phyloP scores from a whole-genome alignment of 768 basidiomycete species.

The Tricholomella constricta region DNA sequence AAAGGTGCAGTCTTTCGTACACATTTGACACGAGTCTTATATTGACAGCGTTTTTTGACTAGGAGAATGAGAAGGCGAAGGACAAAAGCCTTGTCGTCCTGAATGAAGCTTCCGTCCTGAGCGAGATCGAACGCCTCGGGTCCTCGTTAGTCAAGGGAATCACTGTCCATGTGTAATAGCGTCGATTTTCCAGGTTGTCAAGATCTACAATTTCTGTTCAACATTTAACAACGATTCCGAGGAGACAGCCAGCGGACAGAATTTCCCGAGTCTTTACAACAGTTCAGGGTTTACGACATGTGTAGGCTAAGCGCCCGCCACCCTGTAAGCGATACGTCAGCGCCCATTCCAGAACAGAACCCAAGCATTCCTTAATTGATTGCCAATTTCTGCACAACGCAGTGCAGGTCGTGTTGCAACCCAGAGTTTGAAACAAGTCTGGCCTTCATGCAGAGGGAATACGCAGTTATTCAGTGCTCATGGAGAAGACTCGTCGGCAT shows the following conservation, averaged over 20 bases:
- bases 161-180: constrained; percentile 24
- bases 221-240: too few species aligned
- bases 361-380: too few species aligned
- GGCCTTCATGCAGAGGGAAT: too few species aligned
- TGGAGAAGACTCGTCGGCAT: background rate
- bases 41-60: background rate
- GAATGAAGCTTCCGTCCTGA: constrained; percentile 66
- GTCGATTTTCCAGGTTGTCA: too few species aligned
- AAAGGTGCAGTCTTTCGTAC: constrained; percentile 31
- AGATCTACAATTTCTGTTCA: too few species aligned
- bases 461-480: too few species aligned
- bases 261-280: background rate
- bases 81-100: constrained; percentile 64
- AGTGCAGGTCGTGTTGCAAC: too few species aligned
- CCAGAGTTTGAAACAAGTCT: too few species aligned
- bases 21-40: background rate
- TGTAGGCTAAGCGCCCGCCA: background rate
- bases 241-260: too few species aligned
- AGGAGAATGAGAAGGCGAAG: constrained; percentile 47
- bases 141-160: constrained; percentile 62
- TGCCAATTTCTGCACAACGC: too few species aligned
- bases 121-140: constrained; percentile 79
- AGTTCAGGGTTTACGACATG: background rate
- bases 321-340: constrained; percentile 2
- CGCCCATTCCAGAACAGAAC: constrained; percentile 2